These are phyloP conservation scores for Leptomonas seymouri DNA, from an alignment of 208 protist species.

Conservation along the genomic window DNA sequence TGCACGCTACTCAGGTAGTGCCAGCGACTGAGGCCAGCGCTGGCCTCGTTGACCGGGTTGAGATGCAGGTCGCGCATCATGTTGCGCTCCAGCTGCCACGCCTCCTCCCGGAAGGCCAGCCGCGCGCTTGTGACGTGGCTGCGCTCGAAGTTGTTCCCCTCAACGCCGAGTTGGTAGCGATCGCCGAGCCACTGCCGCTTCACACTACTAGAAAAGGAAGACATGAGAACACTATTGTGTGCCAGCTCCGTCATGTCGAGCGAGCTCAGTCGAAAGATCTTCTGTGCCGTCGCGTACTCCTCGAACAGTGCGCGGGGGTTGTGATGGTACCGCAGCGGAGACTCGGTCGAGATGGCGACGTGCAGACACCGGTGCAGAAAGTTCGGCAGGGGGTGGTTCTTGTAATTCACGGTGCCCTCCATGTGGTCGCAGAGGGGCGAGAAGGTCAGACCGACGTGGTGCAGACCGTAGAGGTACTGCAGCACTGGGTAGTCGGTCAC, in stretches of 20 bases:
- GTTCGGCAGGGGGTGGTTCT: slow-evolving; percentile 93
- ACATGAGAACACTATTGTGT: slow-evolving; percentile 87
- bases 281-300: slow-evolving; percentile 92
- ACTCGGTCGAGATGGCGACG: slow-evolving; percentile 97
- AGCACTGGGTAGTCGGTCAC: slow-evolving; percentile 94
- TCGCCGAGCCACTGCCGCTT: slow-evolving; percentile 88
- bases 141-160: slow-evolving; percentile 75
- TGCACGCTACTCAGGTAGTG: slow-evolving; percentile 82
- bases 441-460: slow-evolving; percentile 96
- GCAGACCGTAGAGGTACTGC: slow-evolving; percentile 98
- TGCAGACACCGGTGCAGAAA: slow-evolving; percentile 96
- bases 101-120: slow-evolving; percentile 85
- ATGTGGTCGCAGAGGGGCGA: slow-evolving; percentile 98
- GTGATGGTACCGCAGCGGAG: slow-evolving; percentile 93
- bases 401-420: slow-evolving; percentile 93
- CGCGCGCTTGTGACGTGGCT: slow-evolving; percentile 88
- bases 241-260: slow-evolving; percentile 92
- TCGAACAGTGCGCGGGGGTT: slow-evolving; percentile 73
- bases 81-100: slow-evolving; percentile 78
- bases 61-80: slow-evolving; percentile 83
- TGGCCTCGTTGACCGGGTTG: slow-evolving; percentile 44
- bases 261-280: slow-evolving; percentile 82
- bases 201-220: slow-evolving; percentile 68
- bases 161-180: slow-evolving; percentile 56
- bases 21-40: slow-evolving; percentile 67